Percentiles rank a stretch among this genome's conserved stretches.
phyloP scores from a whole-genome alignment of 306 rosid genomes.

The Ammopiptanthus mongolicus region DNA sequence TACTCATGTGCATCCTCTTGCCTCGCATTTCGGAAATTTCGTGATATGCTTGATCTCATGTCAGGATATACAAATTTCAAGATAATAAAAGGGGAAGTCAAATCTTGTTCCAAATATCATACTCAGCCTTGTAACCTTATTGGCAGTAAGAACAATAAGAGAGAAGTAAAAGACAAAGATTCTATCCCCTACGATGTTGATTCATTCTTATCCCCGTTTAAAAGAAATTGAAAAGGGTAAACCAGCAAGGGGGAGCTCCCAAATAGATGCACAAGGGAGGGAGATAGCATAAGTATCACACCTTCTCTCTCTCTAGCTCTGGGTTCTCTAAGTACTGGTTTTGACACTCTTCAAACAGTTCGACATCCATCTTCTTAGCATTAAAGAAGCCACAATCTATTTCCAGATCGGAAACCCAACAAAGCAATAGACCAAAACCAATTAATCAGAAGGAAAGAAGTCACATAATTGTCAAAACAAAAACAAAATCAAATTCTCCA shows the following conservation, averaged over 20 bases:
- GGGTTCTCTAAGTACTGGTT: too few species aligned
- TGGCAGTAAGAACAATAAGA: neutral
- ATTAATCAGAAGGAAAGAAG: too few species aligned
- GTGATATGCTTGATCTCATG: slow-evolving; percentile 71
- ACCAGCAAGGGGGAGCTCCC: neutral
- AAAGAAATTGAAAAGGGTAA: neutral
- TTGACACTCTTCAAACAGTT: too few species aligned
- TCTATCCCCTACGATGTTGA: neutral
- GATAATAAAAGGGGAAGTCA: neutral
- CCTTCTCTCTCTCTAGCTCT: too few species aligned
- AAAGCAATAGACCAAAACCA: too few species aligned
- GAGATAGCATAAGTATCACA: too few species aligned
- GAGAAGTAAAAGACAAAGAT: neutral
- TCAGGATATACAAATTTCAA: slow-evolving; percentile 44
- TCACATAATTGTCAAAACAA: too few species aligned
- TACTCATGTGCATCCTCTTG: slow-evolving; percentile 99
- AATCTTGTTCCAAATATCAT: neutral
- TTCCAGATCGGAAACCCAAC: too few species aligned
- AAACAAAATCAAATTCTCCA: too few species aligned
- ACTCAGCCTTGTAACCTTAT: neutral
- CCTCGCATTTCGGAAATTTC: slow-evolving; percentile 77
- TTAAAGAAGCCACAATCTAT: too few species aligned
- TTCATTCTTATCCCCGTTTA: neutral
- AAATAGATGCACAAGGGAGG: neutral
- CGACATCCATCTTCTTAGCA: too few species aligned